Base-by-base conservation (phyloP, 352 stramenopile species). In the Phytophthora sojae region DNA sequence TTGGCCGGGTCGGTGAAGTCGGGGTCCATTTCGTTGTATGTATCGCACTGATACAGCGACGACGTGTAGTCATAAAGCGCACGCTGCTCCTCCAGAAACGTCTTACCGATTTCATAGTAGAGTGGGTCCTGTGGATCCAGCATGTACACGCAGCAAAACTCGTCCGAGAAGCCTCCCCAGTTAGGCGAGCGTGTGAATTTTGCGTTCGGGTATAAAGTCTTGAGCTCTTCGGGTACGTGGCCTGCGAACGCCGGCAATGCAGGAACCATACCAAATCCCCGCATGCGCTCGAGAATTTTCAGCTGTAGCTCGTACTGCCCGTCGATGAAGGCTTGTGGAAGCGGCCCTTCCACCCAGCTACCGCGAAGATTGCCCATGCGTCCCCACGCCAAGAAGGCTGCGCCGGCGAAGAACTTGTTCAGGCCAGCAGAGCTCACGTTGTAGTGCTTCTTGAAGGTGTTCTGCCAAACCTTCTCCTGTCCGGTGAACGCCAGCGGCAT, bases 401-500 rank as follows among this genome's bases (percentile, higher is more conserved):
- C 80, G 0, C 92, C 92, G 2, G 93, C 89, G 58, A 97, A 98
- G 71, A 96, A 98, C 60, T 94, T 95, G 68, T 89, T 66, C 53
- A 97, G 76, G 0, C 93, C 92, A 12, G 75, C 67, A 59, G 92
- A 76, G 23, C 78, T 88, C 14, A 97, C 74, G 59, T 95, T 93
- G 64, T 97, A 92, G 57, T 93, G 72, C 6, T 82, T 82, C 50
- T 77, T 61, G 79, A 96, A 98, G 15, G 94, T 92, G 26, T 89
- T 83, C 35, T 95, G 85, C 83, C 91, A 97, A 47, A 97, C 88
- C 52, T 94, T 92, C 65, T 98, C 92, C 65, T 97, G 91, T 6
- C 93, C 94, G 0, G 90, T 95, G 73, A 97, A 95, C 11, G 93
- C 92, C 62, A 98, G 64, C 15, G 94, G 87, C 75, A 97, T 93